Evolutionary conservation across 129 eudicot species (phyloP).

Genomic region (Gnaphalium uliginosum): DNA sequence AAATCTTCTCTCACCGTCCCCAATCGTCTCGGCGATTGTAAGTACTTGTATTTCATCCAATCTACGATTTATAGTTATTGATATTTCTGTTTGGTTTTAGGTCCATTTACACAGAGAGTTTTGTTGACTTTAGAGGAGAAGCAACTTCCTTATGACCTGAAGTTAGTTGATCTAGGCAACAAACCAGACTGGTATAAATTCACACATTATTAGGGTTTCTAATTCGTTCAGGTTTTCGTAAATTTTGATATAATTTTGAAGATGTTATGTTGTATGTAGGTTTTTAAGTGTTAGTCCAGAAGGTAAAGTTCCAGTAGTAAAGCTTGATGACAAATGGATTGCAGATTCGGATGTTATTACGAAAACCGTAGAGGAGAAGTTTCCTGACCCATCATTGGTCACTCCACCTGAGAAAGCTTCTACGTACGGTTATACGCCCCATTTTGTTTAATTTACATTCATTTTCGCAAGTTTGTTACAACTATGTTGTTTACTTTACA

Average conservation of each 20-base stretch:
- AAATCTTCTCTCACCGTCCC: slow-evolving; percentile 76
- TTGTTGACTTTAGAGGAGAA: slow-evolving; percentile 91
- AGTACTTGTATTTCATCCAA: slow-evolving; percentile 12
- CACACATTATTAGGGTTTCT: background rate
- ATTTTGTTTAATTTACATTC: slow-evolving; percentile 1
- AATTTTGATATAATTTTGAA: slow-evolving; percentile 2
- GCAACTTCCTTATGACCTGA: slow-evolving; percentile 78
- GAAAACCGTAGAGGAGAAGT: slow-evolving; percentile 75
- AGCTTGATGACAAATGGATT: slow-evolving; percentile 90
- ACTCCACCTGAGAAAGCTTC: slow-evolving; percentile 95
- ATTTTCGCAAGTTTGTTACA: background rate
- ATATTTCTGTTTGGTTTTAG: slow-evolving; percentile 34
- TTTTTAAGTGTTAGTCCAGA: slow-evolving; percentile 74
- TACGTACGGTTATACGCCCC: slow-evolving; percentile 47
- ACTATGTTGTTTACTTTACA: background rate
- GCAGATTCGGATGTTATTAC: slow-evolving; percentile 98
- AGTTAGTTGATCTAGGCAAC: slow-evolving; percentile 67
- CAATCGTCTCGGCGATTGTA: slow-evolving; percentile 92
- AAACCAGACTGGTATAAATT: slow-evolving; percentile 84
- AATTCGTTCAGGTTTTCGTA: background rate
- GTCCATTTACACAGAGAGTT: slow-evolving; percentile 92
- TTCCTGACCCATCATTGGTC: slow-evolving; percentile 69
- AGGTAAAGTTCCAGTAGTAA: slow-evolving; percentile 83
- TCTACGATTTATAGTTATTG: background rate
- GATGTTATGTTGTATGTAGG: slow-evolving; percentile 38